Evolutionary conservation across 352 stramenopile species (phyloP).

Genomic region (Phytophthora rubi): DNA sequence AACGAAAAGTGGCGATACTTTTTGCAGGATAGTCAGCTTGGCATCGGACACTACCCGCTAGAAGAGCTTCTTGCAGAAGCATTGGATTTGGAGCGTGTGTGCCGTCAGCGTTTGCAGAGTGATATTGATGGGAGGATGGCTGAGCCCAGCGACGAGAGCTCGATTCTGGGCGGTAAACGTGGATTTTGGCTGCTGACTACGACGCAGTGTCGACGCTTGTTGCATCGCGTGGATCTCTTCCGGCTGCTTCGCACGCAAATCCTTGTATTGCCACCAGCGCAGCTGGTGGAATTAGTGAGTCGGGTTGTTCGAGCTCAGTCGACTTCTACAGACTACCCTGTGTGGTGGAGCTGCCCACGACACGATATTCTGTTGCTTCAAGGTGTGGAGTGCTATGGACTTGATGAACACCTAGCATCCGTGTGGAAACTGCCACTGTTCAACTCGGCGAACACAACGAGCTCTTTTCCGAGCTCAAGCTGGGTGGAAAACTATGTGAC

Average conservation of each 20-base stretch:
- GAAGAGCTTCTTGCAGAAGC: constrained; percentile 61
- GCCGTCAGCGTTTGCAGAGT: constrained; percentile 43
- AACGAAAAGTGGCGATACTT: constrained; percentile 88
- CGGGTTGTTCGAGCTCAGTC: constrained; percentile 50
- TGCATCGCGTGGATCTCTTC: constrained; percentile 87
- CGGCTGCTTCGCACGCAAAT: constrained; percentile 73
- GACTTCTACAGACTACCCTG: constrained; percentile 49
- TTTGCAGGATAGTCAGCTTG: constrained; percentile 56
- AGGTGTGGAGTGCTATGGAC: constrained; percentile 81
- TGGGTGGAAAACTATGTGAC: constrained; percentile 87
- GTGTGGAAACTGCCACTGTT: constrained; percentile 81
- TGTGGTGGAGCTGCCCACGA: constrained; percentile 78
- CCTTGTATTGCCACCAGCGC: constrained; percentile 60
- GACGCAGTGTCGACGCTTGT: constrained; percentile 62
- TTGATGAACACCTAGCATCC: constrained; percentile 70
- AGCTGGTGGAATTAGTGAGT: constrained; percentile 68
- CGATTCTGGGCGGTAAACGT: constrained; percentile 69
- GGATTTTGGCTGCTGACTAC: constrained; percentile 66
- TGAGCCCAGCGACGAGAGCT: constrained; percentile 39
- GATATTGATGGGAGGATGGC: constrained; percentile 4
- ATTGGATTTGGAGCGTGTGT: constrained; percentile 66
- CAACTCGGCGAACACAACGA: constrained; percentile 42
- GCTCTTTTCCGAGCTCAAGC: constrained; percentile 55
- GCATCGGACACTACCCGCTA: constrained; percentile 46
- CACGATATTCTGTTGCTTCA: constrained; percentile 86